Conservation (phyloP, 1,284 basidiomycete genomes). For the Tylopilus orsonianus region DNA sequence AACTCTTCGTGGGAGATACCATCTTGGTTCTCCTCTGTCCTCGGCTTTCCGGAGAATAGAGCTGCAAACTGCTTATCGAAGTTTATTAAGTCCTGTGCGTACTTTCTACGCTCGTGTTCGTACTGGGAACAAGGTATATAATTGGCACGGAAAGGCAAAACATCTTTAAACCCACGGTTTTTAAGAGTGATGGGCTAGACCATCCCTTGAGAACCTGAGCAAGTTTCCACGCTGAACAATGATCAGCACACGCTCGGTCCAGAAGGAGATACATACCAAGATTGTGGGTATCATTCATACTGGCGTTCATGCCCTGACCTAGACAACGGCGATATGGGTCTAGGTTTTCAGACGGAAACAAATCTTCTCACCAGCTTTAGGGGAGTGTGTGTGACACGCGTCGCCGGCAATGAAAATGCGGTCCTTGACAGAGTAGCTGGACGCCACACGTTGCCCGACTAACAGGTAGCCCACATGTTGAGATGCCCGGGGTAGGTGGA, state of each 20-base stretch:
- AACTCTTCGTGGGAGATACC: slow-evolving; percentile 73
- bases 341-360: not conserved
- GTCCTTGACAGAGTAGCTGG: slow-evolving; percentile 62
- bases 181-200: slow-evolving; percentile 63
- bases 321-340: slow-evolving; percentile 6
- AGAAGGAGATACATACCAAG: slow-evolving; percentile 43
- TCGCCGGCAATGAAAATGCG: slow-evolving; percentile 82
- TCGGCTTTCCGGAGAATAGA: slow-evolving; percentile 77
- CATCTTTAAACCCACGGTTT: slow-evolving; percentile 52
- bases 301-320: slow-evolving; percentile 67
- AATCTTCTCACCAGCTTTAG: slow-evolving; percentile 55
- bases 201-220: slow-evolving; percentile 70
- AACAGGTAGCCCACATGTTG: not conserved
- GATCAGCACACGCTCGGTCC: not conserved
- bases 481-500: not conserved
- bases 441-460: slow-evolving; percentile 77
- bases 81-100: slow-evolving; percentile 76
- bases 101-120: slow-evolving; percentile 69
- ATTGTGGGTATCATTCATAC: slow-evolving; percentile 81
- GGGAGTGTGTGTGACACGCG: slow-evolving; percentile 84
- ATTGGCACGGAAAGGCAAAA: not conserved
- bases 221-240: slow-evolving; percentile 67
- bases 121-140: slow-evolving; percentile 45
- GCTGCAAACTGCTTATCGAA: slow-evolving; percentile 78
- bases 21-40: slow-evolving; percentile 51